These are phyloP conservation scores for Cyclocybe aegerita DNA, from an alignment of 768 basidiomycete species.

Conservation along the genomic window DNA sequence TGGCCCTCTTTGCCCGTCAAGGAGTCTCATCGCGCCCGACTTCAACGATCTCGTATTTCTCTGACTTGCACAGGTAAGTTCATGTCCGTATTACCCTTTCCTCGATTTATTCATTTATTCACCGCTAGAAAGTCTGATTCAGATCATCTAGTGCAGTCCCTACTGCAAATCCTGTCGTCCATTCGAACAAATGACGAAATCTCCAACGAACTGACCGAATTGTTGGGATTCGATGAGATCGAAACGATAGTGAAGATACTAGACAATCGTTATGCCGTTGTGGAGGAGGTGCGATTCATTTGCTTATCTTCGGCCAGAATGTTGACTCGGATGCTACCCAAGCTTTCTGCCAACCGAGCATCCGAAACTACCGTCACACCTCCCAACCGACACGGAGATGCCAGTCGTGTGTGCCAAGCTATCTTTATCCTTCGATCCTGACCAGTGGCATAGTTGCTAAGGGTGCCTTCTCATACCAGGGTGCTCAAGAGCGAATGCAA, in stretches of 20 bases:
- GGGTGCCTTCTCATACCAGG: constrained; percentile 35
- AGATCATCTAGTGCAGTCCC: constrained; percentile 8
- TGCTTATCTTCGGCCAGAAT: not conserved
- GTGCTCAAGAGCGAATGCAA: constrained; percentile 63
- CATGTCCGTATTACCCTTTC: not conserved
- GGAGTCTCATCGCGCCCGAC: not conserved
- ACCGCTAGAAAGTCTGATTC: constrained; percentile 10
- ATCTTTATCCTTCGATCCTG: not conserved
- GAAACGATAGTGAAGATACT: constrained; percentile 76
- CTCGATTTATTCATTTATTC: not conserved
- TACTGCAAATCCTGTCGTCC: constrained; percentile 42
- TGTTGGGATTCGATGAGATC: constrained; percentile 83
- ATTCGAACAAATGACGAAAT: constrained; percentile 64
- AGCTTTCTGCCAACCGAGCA: constrained; percentile 7
- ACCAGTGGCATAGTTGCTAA: not conserved
- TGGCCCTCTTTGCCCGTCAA: constrained; percentile 5
- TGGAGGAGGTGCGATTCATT: constrained; percentile 43
- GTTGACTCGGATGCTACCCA: constrained; percentile 6
- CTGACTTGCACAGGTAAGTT: constrained; percentile 12
- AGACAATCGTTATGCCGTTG: constrained; percentile 47
- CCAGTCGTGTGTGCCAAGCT: not conserved
- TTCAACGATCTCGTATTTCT: constrained; percentile 1
- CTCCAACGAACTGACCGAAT: constrained; percentile 73
- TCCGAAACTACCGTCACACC: not conserved
- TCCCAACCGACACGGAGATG: not conserved